phyloP scores from a whole-genome alignment of 768 basidiomycete genomes.

The Boletus tylopilopsis region DNA sequence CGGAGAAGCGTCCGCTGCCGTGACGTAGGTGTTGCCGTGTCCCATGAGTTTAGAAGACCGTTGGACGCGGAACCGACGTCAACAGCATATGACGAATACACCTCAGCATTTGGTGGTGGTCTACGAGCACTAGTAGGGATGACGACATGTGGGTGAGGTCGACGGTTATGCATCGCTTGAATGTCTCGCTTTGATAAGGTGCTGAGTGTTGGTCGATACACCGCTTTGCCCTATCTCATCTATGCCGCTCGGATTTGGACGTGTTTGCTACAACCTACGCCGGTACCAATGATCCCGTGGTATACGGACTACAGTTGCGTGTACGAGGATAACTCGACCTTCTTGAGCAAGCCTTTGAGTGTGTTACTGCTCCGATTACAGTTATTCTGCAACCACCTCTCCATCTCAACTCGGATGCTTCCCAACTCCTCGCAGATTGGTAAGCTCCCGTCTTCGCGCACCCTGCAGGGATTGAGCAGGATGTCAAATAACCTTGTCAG shows the following conservation, averaged over 20 bases:
- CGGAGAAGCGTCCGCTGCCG: constrained; percentile 22
- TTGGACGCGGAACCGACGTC: constrained; percentile 25
- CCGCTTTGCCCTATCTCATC: constrained; percentile 18
- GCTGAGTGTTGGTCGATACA: not conserved
- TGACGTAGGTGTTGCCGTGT: constrained; percentile 26
- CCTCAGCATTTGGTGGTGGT: constrained; percentile 27
- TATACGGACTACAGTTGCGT: constrained; percentile 16
- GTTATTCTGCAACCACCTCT: constrained; percentile 80
- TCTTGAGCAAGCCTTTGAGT: constrained; percentile 78
- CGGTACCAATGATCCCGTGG: not conserved
- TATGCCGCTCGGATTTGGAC: constrained; percentile 17
- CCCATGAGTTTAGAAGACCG: constrained; percentile 34
- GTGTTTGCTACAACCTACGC: constrained; percentile 12
- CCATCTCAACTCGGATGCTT: constrained; percentile 73
- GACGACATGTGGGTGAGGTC: constrained; percentile 34
- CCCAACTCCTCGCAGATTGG: constrained; percentile 72
- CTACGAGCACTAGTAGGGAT: constrained; percentile 37
- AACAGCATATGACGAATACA: constrained; percentile 30
- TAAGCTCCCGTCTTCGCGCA: constrained; percentile 52
- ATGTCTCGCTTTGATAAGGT: not conserved
- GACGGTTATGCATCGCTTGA: constrained; percentile 26
- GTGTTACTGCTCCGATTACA: constrained; percentile 82
- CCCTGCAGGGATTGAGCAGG: constrained; percentile 76
- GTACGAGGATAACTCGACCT: constrained; percentile 59
- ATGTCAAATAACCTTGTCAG: constrained; percentile 84